phyloP scores from a whole-genome alignment of 768 basidiomycete species.

The Psilocybe sp. region DNA sequence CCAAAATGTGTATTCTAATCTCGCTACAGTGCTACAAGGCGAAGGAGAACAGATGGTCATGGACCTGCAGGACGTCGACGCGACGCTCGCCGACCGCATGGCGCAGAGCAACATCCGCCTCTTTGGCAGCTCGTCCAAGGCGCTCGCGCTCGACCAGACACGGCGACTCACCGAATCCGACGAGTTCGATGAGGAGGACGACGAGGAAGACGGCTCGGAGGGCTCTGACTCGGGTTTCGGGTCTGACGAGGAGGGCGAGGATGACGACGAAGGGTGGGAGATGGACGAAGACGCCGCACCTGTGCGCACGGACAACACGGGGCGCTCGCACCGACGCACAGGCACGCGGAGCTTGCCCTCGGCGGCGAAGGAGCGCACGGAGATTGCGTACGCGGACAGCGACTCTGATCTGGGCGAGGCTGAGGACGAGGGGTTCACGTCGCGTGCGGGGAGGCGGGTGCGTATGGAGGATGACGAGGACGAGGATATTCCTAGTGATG shows the following conservation, averaged over 20 bases:
- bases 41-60: conserved; percentile 99
- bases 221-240: conserved; percentile 24
- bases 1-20: conserved; percentile 38
- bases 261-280: conserved; percentile 20
- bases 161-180: conserved; percentile 17
- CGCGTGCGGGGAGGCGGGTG: conserved; percentile 24
- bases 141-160: conserved; percentile 50
- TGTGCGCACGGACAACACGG: conserved; percentile 36
- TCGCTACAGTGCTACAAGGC: conserved; percentile 63
- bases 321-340: conserved; percentile 49
- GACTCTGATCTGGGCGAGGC: conserved; percentile 69
- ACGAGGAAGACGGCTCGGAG: conserved; percentile 14
- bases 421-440: conserved; percentile 26
- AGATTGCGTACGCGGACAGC: conserved; percentile 71
- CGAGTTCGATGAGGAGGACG: conserved; percentile 27
- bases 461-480: conserved; percentile 46
- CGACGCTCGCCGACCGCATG: conserved; percentile 83
- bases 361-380: conserved; percentile 32
- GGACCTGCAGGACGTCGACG: conserved; percentile 83
- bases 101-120: conserved; percentile 79
- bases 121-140: conserved; percentile 76
- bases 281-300: conserved; percentile 19
- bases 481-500: conserved; percentile 46
- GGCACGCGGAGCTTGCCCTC: conserved; percentile 39
- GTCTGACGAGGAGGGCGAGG: conserved; percentile 31